Percentiles rank a stretch among this genome's conserved stretches.
phyloP scores from a whole-genome alignment of 352 stramenopile species.

The Aphanomyces cochlioides region DNA sequence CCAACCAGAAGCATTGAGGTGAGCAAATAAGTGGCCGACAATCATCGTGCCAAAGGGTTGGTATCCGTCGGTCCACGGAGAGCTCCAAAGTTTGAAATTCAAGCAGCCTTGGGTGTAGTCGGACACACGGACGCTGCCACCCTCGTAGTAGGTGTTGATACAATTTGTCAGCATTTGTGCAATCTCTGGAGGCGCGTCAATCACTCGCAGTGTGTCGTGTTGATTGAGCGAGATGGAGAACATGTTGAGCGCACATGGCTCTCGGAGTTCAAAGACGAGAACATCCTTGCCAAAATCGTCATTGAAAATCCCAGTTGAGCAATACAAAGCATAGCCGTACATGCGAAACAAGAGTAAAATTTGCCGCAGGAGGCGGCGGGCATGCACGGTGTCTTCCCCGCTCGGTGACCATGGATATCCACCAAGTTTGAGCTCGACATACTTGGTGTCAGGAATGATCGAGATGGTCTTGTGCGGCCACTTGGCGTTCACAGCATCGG shows the following conservation, averaged over 20 bases:
- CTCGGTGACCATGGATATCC: background rate
- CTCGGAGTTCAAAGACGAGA: background rate
- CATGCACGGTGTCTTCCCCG: background rate
- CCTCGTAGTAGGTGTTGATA: background rate
- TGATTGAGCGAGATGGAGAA: slow-evolving; percentile 12
- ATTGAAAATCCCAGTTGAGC: background rate
- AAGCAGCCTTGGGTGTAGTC: slow-evolving; percentile 3
- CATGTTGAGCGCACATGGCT: background rate
- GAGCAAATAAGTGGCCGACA: background rate
- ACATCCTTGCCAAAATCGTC: background rate
- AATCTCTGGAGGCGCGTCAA: slow-evolving; percentile 4
- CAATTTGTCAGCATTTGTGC: background rate
- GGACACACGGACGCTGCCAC: slow-evolving; percentile 16
- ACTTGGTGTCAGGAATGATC: slow-evolving; percentile 78
- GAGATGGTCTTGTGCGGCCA: slow-evolving; percentile 85
- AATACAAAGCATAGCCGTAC: slow-evolving; percentile 4
- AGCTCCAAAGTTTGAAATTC: slow-evolving; percentile 4
- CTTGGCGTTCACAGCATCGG: background rate
- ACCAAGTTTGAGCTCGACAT: slow-evolving; percentile 58
- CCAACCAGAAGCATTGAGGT: background rate
- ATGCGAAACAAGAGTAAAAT: background rate
- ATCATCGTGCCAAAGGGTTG: background rate
- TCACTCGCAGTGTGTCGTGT: slow-evolving; percentile 2
- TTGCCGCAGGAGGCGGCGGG: background rate
- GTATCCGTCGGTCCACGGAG: background rate